Evolutionary conservation across 768 basidiomycete genomes (phyloP).

Genomic region (Hericium coralloides): DNA sequence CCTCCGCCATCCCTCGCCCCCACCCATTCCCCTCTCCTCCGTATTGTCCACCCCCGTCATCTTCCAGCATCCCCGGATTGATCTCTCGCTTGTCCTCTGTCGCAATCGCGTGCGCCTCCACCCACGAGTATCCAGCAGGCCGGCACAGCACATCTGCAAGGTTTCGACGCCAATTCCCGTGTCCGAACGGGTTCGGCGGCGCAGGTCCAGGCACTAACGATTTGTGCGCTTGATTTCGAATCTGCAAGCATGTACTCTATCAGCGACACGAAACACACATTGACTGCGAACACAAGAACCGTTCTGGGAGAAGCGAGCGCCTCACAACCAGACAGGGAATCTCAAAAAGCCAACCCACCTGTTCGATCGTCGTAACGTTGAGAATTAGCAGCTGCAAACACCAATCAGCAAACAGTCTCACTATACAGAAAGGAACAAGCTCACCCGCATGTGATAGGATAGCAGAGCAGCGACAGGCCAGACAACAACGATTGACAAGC

Average conservation of each 20-base stretch:
- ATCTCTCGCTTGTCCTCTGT: constrained; percentile 66
- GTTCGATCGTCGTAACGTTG: constrained; percentile 95
- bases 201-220: constrained; percentile 51
- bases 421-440: constrained; percentile 20
- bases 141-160: constrained; percentile 70
- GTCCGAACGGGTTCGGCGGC: constrained; percentile 83
- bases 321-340: neutral
- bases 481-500: constrained; percentile 59
- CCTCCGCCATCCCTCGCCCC: neutral
- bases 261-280: neutral
- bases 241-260: constrained; percentile 33
- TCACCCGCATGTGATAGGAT: constrained; percentile 78
- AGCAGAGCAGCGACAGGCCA: constrained; percentile 80
- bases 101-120: constrained; percentile 49
- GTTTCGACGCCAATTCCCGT: constrained; percentile 69
- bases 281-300: neutral
- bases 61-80: constrained; percentile 53
- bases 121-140: constrained; percentile 74
- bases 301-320: neutral
- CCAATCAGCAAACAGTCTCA: constrained; percentile 3
- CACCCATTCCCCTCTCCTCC: neutral
- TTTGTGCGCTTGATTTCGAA: constrained; percentile 79
- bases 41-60: constrained; percentile 1
- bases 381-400: constrained; percentile 57
- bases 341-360: constrained; percentile 39